These are phyloP conservation scores for Hemisphaericaspora xylofermentans DNA, from an alignment of 1,139 yeast species.

Conservation along the genomic window DNA sequence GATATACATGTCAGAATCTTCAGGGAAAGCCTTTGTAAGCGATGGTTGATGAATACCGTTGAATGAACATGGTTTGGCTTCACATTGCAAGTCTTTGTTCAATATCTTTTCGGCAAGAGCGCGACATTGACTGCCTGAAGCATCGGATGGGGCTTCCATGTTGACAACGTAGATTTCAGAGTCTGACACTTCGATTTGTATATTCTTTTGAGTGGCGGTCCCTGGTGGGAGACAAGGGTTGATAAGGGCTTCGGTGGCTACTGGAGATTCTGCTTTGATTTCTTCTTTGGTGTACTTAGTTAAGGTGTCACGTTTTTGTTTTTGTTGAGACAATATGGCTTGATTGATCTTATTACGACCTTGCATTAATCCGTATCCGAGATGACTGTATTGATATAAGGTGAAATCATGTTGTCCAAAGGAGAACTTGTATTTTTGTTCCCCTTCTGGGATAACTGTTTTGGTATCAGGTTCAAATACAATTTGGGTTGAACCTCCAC, in stretches of 20 bases:
- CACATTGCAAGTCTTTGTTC: slow-evolving; percentile 79
- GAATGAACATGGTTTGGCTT: slow-evolving; percentile 82
- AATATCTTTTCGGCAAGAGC: slow-evolving; percentile 76
- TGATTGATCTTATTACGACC: slow-evolving; percentile 83
- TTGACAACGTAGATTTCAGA: slow-evolving; percentile 58
- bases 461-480: slow-evolving; percentile 86
- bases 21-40: slow-evolving; percentile 68
- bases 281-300: slow-evolving; percentile 33
- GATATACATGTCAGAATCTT: slow-evolving; percentile 72
- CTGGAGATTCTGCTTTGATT: slow-evolving; percentile 28
- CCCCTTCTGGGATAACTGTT: slow-evolving; percentile 70
- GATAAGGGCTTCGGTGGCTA: slow-evolving; percentile 41
- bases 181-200: slow-evolving; percentile 52
- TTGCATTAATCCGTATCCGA: slow-evolving; percentile 93
- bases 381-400: slow-evolving; percentile 92
- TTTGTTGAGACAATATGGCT: slow-evolving; percentile 50
- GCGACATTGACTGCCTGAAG: slow-evolving; percentile 71
- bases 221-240: slow-evolving; percentile 93
- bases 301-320: slow-evolving; percentile 27
- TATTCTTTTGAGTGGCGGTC: slow-evolving; percentile 44
- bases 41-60: slow-evolving; percentile 97
- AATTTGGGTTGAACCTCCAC: slow-evolving; percentile 98
- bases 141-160: slow-evolving; percentile 66
- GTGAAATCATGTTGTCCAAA: slow-evolving; percentile 81
- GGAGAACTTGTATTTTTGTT: slow-evolving; percentile 75